Conservation (phyloP, 2,329 filamentous ascomycete genomes). For the Diaporthe citrichinensis region DNA sequence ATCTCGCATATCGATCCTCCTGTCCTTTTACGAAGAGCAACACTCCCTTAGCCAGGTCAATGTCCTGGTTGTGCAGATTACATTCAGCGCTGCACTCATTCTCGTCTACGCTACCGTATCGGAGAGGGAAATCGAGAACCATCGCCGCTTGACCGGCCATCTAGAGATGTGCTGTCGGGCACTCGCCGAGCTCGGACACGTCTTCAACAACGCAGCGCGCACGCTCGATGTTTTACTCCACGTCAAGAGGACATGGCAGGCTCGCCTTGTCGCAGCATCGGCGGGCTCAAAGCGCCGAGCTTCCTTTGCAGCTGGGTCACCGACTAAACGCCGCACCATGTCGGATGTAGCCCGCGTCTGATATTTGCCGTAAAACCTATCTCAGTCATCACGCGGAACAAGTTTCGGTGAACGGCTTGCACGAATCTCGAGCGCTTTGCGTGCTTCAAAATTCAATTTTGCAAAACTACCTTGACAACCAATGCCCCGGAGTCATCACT, state of each 20-base stretch:
- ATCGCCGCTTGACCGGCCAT: constrained; percentile 32
- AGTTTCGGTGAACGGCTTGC: rapidly evolving
- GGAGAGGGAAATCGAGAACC: constrained; percentile 35
- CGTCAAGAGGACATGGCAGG: constrained; percentile 19
- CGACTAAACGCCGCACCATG: not conserved
- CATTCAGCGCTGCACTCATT: constrained; percentile 42
- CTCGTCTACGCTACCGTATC: constrained; percentile 42
- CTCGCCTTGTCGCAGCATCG: not conserved
- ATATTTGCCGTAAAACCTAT: not conserved
- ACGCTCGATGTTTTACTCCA: not conserved
- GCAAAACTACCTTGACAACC: constrained; percentile 2
- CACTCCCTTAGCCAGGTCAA: constrained; percentile 42
- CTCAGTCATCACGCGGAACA: not conserved
- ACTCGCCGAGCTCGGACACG: constrained; percentile 41
- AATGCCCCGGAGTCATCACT: not conserved
- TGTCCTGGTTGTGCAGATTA: constrained; percentile 42
- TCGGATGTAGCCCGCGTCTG: not conserved
- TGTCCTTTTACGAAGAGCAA: constrained; percentile 36
- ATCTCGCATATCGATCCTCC: not conserved
- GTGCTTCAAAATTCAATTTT: not conserved
- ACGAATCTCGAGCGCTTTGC: no score
- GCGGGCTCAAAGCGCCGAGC: constrained; percentile 1
- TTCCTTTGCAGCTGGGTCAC: not conserved
- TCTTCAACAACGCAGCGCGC: constrained; percentile 4
- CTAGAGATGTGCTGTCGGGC: constrained; percentile 42